These are phyloP conservation scores for Tricharina praecox DNA, from an alignment of 495 filamentous ascomycete species.

Conservation along the genomic window DNA sequence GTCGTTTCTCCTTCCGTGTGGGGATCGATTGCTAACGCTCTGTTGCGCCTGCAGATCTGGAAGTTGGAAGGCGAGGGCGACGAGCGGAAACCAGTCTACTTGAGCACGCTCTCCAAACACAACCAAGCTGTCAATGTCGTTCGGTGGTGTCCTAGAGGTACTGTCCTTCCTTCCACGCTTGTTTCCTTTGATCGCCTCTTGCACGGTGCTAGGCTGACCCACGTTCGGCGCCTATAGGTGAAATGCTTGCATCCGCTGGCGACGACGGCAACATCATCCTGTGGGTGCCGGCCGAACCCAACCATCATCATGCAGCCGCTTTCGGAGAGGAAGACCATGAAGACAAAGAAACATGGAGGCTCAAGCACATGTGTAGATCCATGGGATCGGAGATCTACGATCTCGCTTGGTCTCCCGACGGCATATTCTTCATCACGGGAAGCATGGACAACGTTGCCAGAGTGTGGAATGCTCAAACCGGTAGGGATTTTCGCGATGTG, in stretches of 20 bases:
- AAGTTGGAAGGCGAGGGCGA: slow-evolving; percentile 75
- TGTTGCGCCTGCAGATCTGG: slow-evolving; percentile 75
- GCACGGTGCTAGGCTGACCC: too few relatives aligned
- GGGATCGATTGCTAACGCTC: background rate
- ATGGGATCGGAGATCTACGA: slow-evolving; percentile 92
- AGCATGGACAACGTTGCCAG: slow-evolving; percentile 98
- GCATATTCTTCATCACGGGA: slow-evolving; percentile 87
- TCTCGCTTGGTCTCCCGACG: slow-evolving; percentile 94
- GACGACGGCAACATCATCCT: slow-evolving; percentile 93
- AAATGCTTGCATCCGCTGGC: slow-evolving; percentile 83
- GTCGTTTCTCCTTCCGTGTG: background rate
- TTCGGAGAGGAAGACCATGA: slow-evolving; percentile 70
- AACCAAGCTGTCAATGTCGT: slow-evolving; percentile 98
- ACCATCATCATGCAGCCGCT: slow-evolving; percentile 37
- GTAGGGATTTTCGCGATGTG: slow-evolving; percentile 33
- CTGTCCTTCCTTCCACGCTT: slow-evolving; percentile 4
- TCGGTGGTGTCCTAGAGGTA: slow-evolving; percentile 82
- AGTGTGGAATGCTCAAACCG: slow-evolving; percentile 89
- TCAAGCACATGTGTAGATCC: slow-evolving; percentile 93
- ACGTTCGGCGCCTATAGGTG: slow-evolving; percentile 38
- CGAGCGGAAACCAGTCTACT: slow-evolving; percentile 69
- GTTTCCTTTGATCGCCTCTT: background rate
- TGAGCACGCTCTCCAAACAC: slow-evolving; percentile 81
- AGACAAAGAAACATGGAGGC: slow-evolving; percentile 91
- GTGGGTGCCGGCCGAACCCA: slow-evolving; percentile 74